Base-by-base conservation (phyloP, 768 basidiomycete species). In the Mycena albidolilacea region DNA sequence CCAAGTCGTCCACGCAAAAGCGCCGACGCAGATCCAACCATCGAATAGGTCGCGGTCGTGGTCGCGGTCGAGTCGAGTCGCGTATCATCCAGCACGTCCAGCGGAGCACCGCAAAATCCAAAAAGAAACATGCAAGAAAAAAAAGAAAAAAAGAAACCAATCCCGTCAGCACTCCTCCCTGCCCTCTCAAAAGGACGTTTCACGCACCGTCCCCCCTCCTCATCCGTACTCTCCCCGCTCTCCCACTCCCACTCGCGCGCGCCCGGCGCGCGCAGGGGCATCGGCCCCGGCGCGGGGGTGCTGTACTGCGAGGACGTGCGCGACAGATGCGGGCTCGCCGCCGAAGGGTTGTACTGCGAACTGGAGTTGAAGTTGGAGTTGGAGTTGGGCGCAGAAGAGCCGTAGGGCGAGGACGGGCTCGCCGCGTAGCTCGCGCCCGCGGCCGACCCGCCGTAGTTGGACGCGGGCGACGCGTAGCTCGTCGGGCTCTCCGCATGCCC, bases 171-270 rank as follows among this genome's bases (percentile, higher is more conserved):
- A 30, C 30, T 30, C 30, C 30, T 30, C 30, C 30, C 30, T 30
- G 30, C 30, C 30, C 2, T 30, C 3, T 30, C 30, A 39, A 57
- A 15, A 37, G 6, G 37, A 15, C 5, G 17, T 37, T 3, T 10
- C 7, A 59, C 57, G 57, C 37, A 59, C n/a, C 11, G 14, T 11
- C 21, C 39, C 39, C 59, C 10, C 38, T 60, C 59, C 38, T 60
- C 59, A 60, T 43, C 41, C n/a, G 59, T 43, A 1, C 59, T 43
- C 39, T 41, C 30, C 30, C 30, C 59, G 39, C 59, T 41, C 10
- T 60, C 59, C 59, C 59, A 63, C 62, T 63, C 62, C 30, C 46
- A 50, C 41, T 14, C n/a, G 39, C 30, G 23, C 60, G 14, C 41
- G 15, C 21, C 44, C 44, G 21, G 43, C 35, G 44, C 23, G 19